A percentile compares a stretch with the other conserved stretches of the same genome.
Conservation (phyloP, 305 asterid genomes). For the Salvia sclarea region DNA sequence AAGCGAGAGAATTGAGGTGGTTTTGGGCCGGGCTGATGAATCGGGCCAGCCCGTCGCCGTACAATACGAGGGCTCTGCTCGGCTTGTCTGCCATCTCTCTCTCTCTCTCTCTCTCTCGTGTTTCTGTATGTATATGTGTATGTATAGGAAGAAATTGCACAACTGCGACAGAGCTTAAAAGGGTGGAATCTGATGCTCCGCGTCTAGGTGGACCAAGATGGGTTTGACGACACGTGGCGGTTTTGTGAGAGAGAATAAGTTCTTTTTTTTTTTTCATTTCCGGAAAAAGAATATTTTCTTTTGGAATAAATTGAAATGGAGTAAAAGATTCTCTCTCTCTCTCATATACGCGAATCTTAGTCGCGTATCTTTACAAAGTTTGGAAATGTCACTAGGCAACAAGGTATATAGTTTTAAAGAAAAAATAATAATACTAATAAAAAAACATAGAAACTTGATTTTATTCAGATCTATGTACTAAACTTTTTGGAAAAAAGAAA, state of each 20-base stretch:
- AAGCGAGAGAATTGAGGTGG: conserved; percentile 72
- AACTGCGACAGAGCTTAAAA: neutral
- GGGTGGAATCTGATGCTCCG: neutral
- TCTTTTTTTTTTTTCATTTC: neutral
- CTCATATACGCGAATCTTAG: too few relatives aligned
- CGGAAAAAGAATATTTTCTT: neutral
- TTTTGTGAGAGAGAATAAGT: neutral
- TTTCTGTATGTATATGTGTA: conserved; percentile 21
- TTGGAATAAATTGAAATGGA: neutral
- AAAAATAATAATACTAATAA: too few relatives aligned
- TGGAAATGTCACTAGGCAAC: too few relatives aligned
- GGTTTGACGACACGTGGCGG: neutral
- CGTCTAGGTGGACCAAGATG: neutral
- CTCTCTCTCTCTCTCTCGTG: conserved; percentile 25
- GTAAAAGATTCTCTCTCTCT: too few relatives aligned
- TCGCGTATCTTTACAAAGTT: too few relatives aligned
- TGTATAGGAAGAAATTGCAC: conserved; percentile 2
- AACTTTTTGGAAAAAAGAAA: too few relatives aligned
- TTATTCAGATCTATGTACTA: too few relatives aligned
- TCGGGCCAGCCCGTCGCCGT: conserved; percentile 82
- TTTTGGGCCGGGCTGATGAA: conserved; percentile 53
- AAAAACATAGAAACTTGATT: too few relatives aligned
- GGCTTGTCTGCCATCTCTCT: conserved; percentile 77
- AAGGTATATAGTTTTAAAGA: too few relatives aligned
- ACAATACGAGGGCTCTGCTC: conserved; percentile 76